Evolutionary conservation across 441 rosid genomes (phyloP).

Genomic region (Viola pubescens): DNA sequence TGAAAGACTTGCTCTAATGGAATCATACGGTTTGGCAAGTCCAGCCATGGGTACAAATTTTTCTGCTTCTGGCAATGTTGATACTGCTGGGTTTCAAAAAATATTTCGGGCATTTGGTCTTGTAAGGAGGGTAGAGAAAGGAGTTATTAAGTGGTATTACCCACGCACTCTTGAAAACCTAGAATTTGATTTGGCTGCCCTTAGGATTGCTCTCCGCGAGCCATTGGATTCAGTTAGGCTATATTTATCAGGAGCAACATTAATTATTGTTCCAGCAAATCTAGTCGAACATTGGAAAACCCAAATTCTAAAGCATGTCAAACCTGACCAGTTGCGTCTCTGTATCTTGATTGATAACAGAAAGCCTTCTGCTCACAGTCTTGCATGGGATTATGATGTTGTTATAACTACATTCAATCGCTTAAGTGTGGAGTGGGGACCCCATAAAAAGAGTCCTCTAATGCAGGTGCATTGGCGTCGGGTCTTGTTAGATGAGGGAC

Average conservation of each 20-base stretch:
- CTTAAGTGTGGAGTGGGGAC: slow-evolving; percentile 91
- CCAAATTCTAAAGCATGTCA: slow-evolving; percentile 78
- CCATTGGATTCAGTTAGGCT: slow-evolving; percentile 70
- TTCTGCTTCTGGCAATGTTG: slow-evolving; percentile 26
- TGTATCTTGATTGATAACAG: slow-evolving; percentile 63
- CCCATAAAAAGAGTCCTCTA: slow-evolving; percentile 69
- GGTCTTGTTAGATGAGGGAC: slow-evolving; percentile 92
- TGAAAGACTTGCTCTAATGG: slow-evolving; percentile 75
- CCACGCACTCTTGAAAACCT: slow-evolving; percentile 62
- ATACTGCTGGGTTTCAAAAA: slow-evolving; percentile 40
- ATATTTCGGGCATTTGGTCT: slow-evolving; percentile 87
- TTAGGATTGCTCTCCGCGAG: slow-evolving; percentile 63
- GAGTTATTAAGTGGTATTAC: slow-evolving; percentile 67
- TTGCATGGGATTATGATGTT: slow-evolving; percentile 96
- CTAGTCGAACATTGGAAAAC: slow-evolving; percentile 88
- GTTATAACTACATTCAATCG: slow-evolving; percentile 92
- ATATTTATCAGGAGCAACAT: slow-evolving; percentile 83
- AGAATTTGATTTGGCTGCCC: slow-evolving; percentile 83
- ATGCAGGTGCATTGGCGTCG: slow-evolving; percentile 96
- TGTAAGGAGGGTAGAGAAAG: slow-evolving; percentile 50
- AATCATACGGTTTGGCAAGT: slow-evolving; percentile 64
- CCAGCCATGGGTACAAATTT: slow-evolving; percentile 39
- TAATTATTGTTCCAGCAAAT: slow-evolving; percentile 81
- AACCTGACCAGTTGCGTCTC: slow-evolving; percentile 65
- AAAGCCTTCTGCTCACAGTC: slow-evolving; percentile 63